A percentile compares a stretch with the other conserved stretches of the same genome.
Conservation (phyloP, 768 basidiomycete genomes). For the Mycena galopus region DNA sequence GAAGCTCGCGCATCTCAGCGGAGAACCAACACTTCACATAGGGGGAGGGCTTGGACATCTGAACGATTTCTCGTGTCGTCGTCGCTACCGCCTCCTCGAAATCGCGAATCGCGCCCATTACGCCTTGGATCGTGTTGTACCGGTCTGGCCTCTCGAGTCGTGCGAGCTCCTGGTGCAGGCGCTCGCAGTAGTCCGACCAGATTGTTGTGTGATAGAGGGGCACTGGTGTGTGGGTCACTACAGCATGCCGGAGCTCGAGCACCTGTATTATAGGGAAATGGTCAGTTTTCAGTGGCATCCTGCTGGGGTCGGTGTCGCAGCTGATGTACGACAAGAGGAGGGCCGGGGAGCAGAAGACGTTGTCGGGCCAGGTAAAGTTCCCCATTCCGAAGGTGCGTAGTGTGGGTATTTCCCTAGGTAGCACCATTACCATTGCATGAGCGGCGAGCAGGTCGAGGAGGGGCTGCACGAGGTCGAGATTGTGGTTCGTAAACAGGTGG, state of each 20-base stretch:
- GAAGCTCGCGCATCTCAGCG: conserved; percentile 40
- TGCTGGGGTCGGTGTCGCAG: conserved; percentile 42
- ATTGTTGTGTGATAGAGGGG: conserved; percentile 46
- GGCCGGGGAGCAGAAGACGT: conserved; percentile 51
- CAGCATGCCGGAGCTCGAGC: conserved; percentile 38
- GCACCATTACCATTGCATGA: neutral
- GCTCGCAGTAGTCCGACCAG: conserved; percentile 46
- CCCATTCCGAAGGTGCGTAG: conserved; percentile 33
- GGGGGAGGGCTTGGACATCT: conserved; percentile 6
- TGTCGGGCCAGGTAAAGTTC: conserved; percentile 56
- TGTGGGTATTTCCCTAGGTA: neutral
- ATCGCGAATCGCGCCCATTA: neutral
- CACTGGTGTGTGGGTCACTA: neutral
- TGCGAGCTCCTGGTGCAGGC: conserved; percentile 23
- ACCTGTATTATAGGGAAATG: conserved; percentile 54
- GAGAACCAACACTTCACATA: conserved; percentile 50
- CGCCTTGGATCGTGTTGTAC: neutral
- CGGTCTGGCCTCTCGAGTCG: neutral
- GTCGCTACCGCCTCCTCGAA: conserved; percentile 36
- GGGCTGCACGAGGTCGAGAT: conserved; percentile 36
- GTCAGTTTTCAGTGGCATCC: conserved; percentile 46
- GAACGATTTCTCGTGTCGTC: conserved; percentile 36
- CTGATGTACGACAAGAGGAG: conserved; percentile 36
- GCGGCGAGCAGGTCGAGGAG: conserved; percentile 37
- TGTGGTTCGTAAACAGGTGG: conserved; percentile 48